Evolutionary conservation across 495 filamentous ascomycete genomes (phyloP), one percentile per base, ranked within the genome.

Genomic region (Penicillium mononematosum): DNA sequence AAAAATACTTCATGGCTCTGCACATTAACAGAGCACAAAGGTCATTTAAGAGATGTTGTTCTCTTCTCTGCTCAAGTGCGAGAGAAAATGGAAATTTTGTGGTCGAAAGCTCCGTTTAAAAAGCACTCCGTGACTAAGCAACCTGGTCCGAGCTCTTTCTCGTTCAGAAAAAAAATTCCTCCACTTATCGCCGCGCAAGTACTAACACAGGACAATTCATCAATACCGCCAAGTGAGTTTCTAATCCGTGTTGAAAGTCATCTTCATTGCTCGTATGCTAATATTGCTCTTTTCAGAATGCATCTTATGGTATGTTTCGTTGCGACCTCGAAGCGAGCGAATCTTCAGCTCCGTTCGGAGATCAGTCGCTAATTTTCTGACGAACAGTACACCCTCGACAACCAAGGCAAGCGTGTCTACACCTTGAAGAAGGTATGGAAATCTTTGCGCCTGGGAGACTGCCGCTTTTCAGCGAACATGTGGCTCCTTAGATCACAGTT

Each of bases 321-420:
- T 29, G 34, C 46, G 32, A 56, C 25, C 17, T 17, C 52, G 24
- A 36, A 55, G 38, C 27, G 45, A 51, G 47, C 31, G 42, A 50
- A 46, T 20, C 38, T 17, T 52, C 43, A 46, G 16, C 31, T 55
- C 19, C 22, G 32, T 5, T 32, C 39, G 45, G 44, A 44, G 41
- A 53, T 34, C 39, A 17, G 24, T 54, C 45, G 25, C 64, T 65
- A 45, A 69, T 55, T 27, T 19, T 48, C 36, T 20, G 25, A 58
- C 29, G 17, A 50, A 62, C 48, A 77, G 92, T 96, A 90, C 83
- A 90, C 88, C 52, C 71, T 90, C 70, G 87, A 88, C 69, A 66
- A 83, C 66, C 75, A 81, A 44, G 92, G 91, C 78, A 90, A 91
- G 76, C 88, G 91, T 59, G 66, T 86, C 64, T 98, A 96, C 83